Percentiles rank a stretch among this genome's conserved stretches.
These are phyloP conservation scores for Botrytis galanthina DNA, from an alignment of 2,329 filamentous ascomycete species.

Conservation along the genomic window DNA sequence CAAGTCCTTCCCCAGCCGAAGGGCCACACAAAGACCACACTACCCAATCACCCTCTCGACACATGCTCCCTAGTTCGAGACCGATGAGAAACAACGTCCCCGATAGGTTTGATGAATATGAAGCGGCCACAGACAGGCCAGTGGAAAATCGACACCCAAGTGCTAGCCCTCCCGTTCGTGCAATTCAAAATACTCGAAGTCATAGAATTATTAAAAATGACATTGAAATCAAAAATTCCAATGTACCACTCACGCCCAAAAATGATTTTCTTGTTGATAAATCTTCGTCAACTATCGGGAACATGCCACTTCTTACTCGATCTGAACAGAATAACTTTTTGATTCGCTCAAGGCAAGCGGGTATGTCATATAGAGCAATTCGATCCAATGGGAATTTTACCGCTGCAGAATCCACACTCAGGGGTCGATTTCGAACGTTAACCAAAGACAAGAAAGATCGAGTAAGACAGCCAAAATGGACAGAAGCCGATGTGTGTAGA, in stretches of 20 bases:
- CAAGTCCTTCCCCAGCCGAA: constrained; percentile 21
- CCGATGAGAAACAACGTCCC: constrained; percentile 9
- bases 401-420: constrained; percentile 70
- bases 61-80: constrained; percentile 27
- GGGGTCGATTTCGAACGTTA: constrained; percentile 64
- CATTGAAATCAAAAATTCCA: background rate
- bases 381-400: constrained; percentile 51
- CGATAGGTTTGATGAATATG: background rate
- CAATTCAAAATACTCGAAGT: background rate
- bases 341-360: constrained; percentile 51
- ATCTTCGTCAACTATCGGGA: background rate
- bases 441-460: constrained; percentile 62
- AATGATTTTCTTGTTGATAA: background rate
- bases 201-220: background rate
- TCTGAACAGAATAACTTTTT: constrained; percentile 49
- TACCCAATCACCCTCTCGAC: constrained; percentile 23
- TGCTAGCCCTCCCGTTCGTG: constrained; percentile 2
- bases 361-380: constrained; percentile 66
- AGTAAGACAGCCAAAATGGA: constrained; percentile 66
- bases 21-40: constrained; percentile 16
- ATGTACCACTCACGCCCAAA: background rate
- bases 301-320: background rate
- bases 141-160: constrained; percentile 17
- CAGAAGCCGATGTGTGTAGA: constrained; percentile 58
- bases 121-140: background rate